phyloP scores from a whole-genome alignment of 768 basidiomycete species.

The Gloeostereum incarnatum region DNA sequence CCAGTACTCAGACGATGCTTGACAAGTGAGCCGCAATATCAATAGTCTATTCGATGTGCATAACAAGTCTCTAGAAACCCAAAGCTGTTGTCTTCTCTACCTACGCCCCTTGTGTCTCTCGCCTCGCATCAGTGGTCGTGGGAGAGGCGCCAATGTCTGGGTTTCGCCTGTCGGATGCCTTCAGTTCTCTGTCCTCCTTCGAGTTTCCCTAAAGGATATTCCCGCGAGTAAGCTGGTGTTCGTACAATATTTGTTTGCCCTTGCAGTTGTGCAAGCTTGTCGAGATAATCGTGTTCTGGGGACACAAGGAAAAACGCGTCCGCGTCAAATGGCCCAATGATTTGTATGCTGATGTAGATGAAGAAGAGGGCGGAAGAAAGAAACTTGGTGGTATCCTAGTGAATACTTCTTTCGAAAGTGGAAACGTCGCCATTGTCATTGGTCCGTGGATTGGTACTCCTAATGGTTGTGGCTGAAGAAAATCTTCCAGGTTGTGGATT shows the following conservation, averaged over 20 bases:
- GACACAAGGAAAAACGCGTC: slow-evolving; percentile 42
- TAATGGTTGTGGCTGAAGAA: slow-evolving; percentile 2
- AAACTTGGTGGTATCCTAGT: slow-evolving; percentile 93
- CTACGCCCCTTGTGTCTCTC: slow-evolving; percentile 71
- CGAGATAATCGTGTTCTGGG: slow-evolving; percentile 48
- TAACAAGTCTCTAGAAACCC: slow-evolving; percentile 53
- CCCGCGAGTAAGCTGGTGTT: slow-evolving; percentile 74
- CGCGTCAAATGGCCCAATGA: slow-evolving; percentile 98
- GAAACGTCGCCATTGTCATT: slow-evolving; percentile 67
- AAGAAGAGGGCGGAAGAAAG: slow-evolving; percentile 37
- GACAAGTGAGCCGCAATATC: slow-evolving; percentile 57
- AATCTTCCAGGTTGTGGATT: slow-evolving; percentile 68
- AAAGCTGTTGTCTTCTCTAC: slow-evolving; percentile 54
- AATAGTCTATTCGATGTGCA: slow-evolving; percentile 3
- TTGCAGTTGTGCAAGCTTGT: slow-evolving; percentile 87
- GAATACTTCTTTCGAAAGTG: slow-evolving; percentile 73
- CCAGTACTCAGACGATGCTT: slow-evolving; percentile 91
- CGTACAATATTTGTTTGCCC: slow-evolving; percentile 83
- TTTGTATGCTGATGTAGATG: slow-evolving; percentile 63
- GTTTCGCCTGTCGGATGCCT: slow-evolving; percentile 88
- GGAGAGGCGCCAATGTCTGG: slow-evolving; percentile 87
- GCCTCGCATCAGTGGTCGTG: slow-evolving; percentile 87
- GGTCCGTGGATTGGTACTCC: slow-evolving; percentile 36
- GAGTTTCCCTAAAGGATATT: slow-evolving; percentile 39
- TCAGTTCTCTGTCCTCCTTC: slow-evolving; percentile 69